These are phyloP conservation scores for Ogataea allantospora DNA, from an alignment of 805 yeast genomes.

Conservation along the genomic window DNA sequence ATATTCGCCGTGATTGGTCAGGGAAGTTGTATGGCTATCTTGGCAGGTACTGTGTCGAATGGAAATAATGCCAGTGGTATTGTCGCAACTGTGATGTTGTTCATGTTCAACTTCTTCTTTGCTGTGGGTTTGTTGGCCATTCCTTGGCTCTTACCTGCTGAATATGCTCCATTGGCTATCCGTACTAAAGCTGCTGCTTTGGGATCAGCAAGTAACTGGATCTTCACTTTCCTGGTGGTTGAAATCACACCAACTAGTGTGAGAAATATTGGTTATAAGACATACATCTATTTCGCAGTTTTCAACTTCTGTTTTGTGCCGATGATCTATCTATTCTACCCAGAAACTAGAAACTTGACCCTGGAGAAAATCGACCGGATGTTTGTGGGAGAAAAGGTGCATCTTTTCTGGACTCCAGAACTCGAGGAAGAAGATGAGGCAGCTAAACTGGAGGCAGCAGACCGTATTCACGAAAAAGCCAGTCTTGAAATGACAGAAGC, in stretches of 20 bases:
- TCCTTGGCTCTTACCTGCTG: conserved; percentile 45
- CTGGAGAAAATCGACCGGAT: conserved; percentile 68
- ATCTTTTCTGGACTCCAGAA: conserved; percentile 14
- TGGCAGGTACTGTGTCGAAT: conserved; percentile 48
- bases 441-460: not conserved
- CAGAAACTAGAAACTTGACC: conserved; percentile 65
- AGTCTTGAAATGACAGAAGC: conserved; percentile 3
- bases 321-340: conserved; percentile 52
- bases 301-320: conserved; percentile 60
- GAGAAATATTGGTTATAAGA: conserved; percentile 50
- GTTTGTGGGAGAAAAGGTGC: conserved; percentile 34
- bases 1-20: conserved; percentile 62
- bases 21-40: conserved; percentile 57
- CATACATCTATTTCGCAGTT: conserved; percentile 47
- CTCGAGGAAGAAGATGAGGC: conserved; percentile 11
- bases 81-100: conserved; percentile 51
- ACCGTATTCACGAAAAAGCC: conserved; percentile 2
- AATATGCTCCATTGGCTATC: conserved; percentile 62
- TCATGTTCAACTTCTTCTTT: conserved; percentile 65
- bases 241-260: conserved; percentile 58
- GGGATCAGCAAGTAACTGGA: conserved; percentile 73
- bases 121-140: conserved; percentile 72
- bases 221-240: conserved; percentile 67
- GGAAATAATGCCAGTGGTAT: conserved; percentile 42
- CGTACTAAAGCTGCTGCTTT: conserved; percentile 68